A percentile compares a stretch with the other conserved stretches of the same genome.
Evolutionary conservation across 768 basidiomycete genomes (phyloP).

Genomic region (Kwoniella bestiolae): DNA sequence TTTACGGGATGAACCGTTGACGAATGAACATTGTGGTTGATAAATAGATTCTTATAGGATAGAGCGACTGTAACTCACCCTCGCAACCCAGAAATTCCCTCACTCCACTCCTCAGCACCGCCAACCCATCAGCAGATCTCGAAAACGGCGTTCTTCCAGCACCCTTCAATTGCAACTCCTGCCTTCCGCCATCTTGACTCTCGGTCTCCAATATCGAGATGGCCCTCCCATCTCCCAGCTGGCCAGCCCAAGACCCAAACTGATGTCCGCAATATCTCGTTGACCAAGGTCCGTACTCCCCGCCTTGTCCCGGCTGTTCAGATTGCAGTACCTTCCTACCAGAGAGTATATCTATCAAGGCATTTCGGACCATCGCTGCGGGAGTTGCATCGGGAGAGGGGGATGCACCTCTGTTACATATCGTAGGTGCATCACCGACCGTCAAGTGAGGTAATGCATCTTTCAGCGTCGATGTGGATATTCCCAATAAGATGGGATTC

Average conservation of each 20-base stretch:
- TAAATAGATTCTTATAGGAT: not conserved
- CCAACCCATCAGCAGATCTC: constrained; percentile 88
- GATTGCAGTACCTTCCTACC: constrained; percentile 73
- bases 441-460: constrained; percentile 85
- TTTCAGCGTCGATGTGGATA: constrained; percentile 69
- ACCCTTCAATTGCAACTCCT: constrained; percentile 94
- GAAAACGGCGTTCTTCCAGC: constrained; percentile 93
- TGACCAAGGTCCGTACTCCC: constrained; percentile 75
- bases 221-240: constrained; percentile 93
- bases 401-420: constrained; percentile 62
- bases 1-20: no score
- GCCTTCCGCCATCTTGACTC: constrained; percentile 65
- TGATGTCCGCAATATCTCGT: constrained; percentile 78
- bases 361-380: constrained; percentile 62
- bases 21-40: not conserved
- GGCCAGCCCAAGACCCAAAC: constrained; percentile 75
- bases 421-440: constrained; percentile 76
- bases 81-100: constrained; percentile 93
- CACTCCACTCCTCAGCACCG: constrained; percentile 90
- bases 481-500: constrained; percentile 65
- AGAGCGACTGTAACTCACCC: constrained; percentile 62
- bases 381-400: constrained; percentile 51
- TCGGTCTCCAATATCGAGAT: constrained; percentile 86
- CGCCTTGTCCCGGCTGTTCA: constrained; percentile 45
- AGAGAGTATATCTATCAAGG: constrained; percentile 78